A percentile compares a stretch with the other conserved stretches of the same genome.
Conservation (phyloP, 23 red algal genomes). For the Gracilaria vermiculophylla region DNA sequence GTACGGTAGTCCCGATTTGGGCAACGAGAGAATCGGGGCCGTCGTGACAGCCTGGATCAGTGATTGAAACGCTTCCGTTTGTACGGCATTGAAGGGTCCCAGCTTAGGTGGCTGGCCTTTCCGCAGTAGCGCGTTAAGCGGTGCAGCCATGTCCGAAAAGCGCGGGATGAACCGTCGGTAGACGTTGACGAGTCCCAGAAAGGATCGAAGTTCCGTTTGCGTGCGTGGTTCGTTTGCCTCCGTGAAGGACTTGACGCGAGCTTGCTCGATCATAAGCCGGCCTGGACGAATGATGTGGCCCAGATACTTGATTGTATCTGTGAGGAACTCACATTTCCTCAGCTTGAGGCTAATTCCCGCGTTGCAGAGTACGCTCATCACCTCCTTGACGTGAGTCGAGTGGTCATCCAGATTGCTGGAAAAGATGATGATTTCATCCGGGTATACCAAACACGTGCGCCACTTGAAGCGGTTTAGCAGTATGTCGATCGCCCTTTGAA, state of each 20-base stretch:
- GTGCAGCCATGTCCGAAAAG: slow-evolving; percentile 12
- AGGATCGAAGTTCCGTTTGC: slow-evolving; percentile 20
- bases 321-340: slow-evolving; percentile 38
- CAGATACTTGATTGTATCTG: slow-evolving; percentile 1
- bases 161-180: slow-evolving; percentile 41
- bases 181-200: slow-evolving; percentile 23
- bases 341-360: slow-evolving; percentile 40
- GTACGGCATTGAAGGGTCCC: neutral
- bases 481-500: slow-evolving; percentile 43
- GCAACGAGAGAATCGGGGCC: slow-evolving; percentile 7
- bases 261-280: slow-evolving; percentile 22
- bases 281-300: slow-evolving; percentile 49
- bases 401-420: slow-evolving; percentile 10
- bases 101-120: slow-evolving; percentile 1
- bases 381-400: slow-evolving; percentile 18
- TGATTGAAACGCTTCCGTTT: neutral
- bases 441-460: slow-evolving; percentile 3
- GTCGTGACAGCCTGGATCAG: neutral
- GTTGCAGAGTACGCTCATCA: neutral
- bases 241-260: neutral
- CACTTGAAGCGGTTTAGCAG: slow-evolving; percentile 8
- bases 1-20: neutral
- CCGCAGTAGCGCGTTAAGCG: neutral
- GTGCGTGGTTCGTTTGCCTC: slow-evolving; percentile 22
- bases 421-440: slow-evolving; percentile 51